Evolutionary conservation across 352 stramenopile genomes (phyloP).

Genomic region (Globisporangium parvum): DNA sequence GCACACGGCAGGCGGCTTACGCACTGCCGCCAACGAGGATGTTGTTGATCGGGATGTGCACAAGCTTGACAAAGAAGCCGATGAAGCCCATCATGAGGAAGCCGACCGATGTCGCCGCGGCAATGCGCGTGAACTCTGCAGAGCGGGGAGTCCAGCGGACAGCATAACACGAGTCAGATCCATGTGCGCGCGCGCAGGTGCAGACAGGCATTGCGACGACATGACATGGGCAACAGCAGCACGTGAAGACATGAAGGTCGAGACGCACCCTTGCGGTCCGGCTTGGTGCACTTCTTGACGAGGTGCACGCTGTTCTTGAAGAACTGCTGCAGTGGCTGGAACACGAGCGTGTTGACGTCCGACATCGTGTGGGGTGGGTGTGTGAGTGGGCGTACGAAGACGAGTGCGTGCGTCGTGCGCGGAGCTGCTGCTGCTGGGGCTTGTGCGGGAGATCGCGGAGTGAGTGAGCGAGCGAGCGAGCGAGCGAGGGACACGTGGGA

Average conservation of each 20-base stretch:
- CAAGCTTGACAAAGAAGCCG: constrained; percentile 99
- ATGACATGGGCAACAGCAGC: too few species aligned
- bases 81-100: constrained; percentile 99
- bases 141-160: neutral
- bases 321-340: constrained; percentile 96
- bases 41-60: constrained; percentile 99
- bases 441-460: constrained; percentile 13
- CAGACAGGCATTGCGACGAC: too few species aligned
- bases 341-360: constrained; percentile 89
- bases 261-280: constrained; percentile 93
- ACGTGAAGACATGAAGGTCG: too few species aligned
- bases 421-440: constrained; percentile 7
- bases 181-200: neutral
- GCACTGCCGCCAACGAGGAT: constrained; percentile 93
- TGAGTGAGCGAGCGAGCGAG: constrained; percentile 8
- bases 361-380: constrained; percentile 46
- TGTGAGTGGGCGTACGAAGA: neutral
- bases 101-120: constrained; percentile 92
- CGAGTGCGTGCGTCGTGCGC: neutral
- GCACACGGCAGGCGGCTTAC: constrained; percentile 26
- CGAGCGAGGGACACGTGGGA: constrained; percentile 8
- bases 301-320: constrained; percentile 97
- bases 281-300: constrained; percentile 99
- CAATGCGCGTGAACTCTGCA: constrained; percentile 94
- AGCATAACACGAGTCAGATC: constrained; percentile 2